phyloP scores from a whole-genome alignment of 164 flowering plant species.

The Umbellularia californica region DNA sequence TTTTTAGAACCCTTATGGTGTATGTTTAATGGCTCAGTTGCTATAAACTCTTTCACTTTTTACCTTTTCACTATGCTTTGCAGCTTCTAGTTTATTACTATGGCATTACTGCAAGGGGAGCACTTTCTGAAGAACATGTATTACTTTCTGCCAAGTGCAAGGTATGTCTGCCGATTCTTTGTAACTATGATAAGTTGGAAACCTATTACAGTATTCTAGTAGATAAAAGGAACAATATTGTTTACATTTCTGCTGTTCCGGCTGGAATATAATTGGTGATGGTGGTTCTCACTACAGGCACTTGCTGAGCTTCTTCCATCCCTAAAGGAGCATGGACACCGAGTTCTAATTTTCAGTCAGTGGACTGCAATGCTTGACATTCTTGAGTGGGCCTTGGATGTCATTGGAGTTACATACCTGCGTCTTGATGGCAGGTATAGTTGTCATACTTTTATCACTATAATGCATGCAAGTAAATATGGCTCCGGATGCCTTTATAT shows the following conservation, averaged over 20 bases:
- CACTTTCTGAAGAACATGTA: constrained; percentile 61
- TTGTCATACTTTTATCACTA: too few relatives aligned
- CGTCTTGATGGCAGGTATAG: constrained; percentile 93
- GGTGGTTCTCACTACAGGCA: constrained; percentile 40
- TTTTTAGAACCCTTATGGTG: background rate
- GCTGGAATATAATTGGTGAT: background rate
- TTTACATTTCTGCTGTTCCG: background rate
- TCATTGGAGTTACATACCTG: constrained; percentile 73
- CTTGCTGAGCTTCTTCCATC: constrained; percentile 75
- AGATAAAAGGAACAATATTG: background rate
- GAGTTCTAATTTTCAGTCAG: constrained; percentile 91
- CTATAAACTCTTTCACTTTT: background rate
- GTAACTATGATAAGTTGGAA: too few relatives aligned
- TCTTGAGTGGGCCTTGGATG: constrained; percentile 93
- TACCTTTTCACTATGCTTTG: constrained; percentile 13
- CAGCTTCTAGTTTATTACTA: constrained; percentile 67
- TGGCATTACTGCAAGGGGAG: constrained; percentile 40
- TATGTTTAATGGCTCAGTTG: background rate
- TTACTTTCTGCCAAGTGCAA: constrained; percentile 79
- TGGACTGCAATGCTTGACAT: constrained; percentile 99
- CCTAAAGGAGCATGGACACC: constrained; percentile 60
- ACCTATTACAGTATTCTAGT: background rate
- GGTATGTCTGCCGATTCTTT: constrained; percentile 31
- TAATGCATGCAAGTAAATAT: too few relatives aligned
- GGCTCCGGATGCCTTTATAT: too few relatives aligned